phyloP scores from a whole-genome alignment of 108 stramenopile genomes.

The Stephanodiscus minutulus region DNA sequence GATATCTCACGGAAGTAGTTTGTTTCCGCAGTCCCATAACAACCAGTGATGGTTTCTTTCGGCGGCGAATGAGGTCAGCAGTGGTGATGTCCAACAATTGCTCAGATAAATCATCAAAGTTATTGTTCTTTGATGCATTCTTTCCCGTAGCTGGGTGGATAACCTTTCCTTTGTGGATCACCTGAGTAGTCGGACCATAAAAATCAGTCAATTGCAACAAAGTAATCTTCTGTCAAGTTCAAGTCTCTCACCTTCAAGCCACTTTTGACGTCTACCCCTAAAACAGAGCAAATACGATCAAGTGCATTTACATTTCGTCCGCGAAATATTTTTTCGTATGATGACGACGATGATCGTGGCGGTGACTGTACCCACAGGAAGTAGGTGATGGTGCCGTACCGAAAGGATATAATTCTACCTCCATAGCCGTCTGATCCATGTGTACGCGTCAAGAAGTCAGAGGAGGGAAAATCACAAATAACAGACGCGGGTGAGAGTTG shows the following conservation, averaged over 20 bases:
- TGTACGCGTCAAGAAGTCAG: neutral
- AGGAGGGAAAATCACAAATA: constrained; percentile 23
- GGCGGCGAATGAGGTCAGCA: constrained; percentile 24
- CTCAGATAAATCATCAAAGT: constrained; percentile 12
- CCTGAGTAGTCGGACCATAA: constrained; percentile 5
- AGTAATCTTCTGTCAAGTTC: neutral
- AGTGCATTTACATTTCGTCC: constrained; percentile 26
- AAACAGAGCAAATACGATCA: constrained; percentile 23
- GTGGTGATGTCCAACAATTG: constrained; percentile 36
- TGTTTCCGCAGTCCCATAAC: constrained; percentile 39
- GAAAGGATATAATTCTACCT: constrained; percentile 34
- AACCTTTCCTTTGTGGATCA: constrained; percentile 45
- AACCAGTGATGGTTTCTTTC: constrained; percentile 47
- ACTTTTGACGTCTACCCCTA: constrained; percentile 25
- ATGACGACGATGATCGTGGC: neutral
- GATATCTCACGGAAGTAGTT: neutral
- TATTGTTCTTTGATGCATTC: neutral
- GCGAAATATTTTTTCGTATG: constrained; percentile 7
- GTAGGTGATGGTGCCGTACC: constrained; percentile 33
- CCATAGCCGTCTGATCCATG: constrained; percentile 7
- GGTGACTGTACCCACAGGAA: constrained; percentile 22
- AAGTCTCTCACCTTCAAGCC: constrained; percentile 31
- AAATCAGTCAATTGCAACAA: neutral
- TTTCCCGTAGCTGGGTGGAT: constrained; percentile 18
- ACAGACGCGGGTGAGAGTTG: constrained; percentile 4